These are phyloP conservation scores for Wallacemonas sp. DNA, from an alignment of 208 protist genomes.

Conservation along the genomic window DNA sequence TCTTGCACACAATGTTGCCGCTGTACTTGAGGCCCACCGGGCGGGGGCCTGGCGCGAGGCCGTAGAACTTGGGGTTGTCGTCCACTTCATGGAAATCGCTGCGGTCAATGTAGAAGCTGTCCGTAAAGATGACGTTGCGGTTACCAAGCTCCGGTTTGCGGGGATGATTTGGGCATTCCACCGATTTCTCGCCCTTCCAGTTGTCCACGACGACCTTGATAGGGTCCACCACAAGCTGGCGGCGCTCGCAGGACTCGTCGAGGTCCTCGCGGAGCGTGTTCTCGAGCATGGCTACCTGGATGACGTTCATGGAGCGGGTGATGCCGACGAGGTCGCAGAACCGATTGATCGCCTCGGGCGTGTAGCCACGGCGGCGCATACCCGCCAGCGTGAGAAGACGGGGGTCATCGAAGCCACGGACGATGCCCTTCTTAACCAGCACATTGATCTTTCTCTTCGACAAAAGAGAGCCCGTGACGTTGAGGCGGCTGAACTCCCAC, in stretches of 20 bases:
- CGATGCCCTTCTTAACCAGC: conserved; percentile 94
- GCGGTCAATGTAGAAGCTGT: conserved; percentile 97
- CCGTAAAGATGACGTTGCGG: conserved; percentile 87
- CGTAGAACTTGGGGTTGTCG: conserved; percentile 88
- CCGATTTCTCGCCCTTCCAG: conserved; percentile 80
- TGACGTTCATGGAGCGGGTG: conserved; percentile 91
- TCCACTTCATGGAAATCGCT: conserved; percentile 94
- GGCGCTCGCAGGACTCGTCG: conserved; percentile 87
- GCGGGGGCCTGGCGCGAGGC: conserved; percentile 76
- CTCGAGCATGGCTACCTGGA: conserved; percentile 95
- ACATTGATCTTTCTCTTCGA: conserved; percentile 98
- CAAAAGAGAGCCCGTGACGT: conserved; percentile 97
- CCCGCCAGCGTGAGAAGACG: conserved; percentile 96
- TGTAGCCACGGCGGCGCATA: conserved; percentile 98
- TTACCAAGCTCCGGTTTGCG: conserved; percentile 76
- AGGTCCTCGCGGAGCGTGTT: conserved; percentile 94
- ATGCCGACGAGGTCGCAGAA: conserved; percentile 97
- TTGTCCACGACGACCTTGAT: conserved; percentile 96
- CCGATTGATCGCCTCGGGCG: conserved; percentile 95
- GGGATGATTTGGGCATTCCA: conserved; percentile 96
- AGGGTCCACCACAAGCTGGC: conserved; percentile 94
- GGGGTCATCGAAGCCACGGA: conserved; percentile 98
- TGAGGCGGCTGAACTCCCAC: conserved; percentile 98
- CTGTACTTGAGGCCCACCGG: conserved; percentile 88
- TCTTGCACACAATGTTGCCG: conserved; percentile 84